Base-by-base conservation (phyloP, 1,284 basidiomycete genomes). In the Ceratobasidium sp. region DNA sequence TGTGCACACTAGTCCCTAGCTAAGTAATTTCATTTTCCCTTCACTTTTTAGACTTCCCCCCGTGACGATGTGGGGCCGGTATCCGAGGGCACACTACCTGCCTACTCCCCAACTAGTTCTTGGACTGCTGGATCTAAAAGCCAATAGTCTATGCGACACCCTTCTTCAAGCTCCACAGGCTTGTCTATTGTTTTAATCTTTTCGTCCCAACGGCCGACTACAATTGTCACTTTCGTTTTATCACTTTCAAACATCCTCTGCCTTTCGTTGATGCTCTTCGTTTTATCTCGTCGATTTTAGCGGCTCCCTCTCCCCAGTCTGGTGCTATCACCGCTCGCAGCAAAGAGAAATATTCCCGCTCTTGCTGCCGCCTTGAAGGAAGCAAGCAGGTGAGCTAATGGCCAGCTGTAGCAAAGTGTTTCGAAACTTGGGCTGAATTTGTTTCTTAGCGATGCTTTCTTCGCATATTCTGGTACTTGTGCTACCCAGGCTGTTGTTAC, bases 401-500 rank as follows among this genome's bases (percentile, higher is more conserved):
- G 4, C 41, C 19, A 46, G 49, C 13, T 58, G n/a, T 34, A 16
- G 24, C 27, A 11, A n/a, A 39, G 9, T 16, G 29, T 14, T 19
- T 31, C 6, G 48, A 5, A 54, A 54, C 22, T 22, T 43, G 27
- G 39, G 58, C 27, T 22, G 34, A 29, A 46, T 34, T 24, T 27
- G 31, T 37, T 29, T 59, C 27, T 27, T 29, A 73, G 74, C 58
- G 61, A 76, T 58, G 46, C 61, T 48, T 74, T 74, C 74, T 77
- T 73, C 51, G 61, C 76, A 14, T 76, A 76, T 54, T 53, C 76
- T 16, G 76, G 76, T n/a, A 77, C 75, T 16, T 76, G 69, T 56
- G 74, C 71, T 16, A 56, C 29, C 2, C 75, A 77, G 37, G 46
- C 65, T 9, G 46, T 29, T 19, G 66, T 74, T 37, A 65, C 58